Evolutionary conservation across 2,329 filamentous ascomycete genomes (phyloP).

Genomic region (Scedosporium dehoogii): DNA sequence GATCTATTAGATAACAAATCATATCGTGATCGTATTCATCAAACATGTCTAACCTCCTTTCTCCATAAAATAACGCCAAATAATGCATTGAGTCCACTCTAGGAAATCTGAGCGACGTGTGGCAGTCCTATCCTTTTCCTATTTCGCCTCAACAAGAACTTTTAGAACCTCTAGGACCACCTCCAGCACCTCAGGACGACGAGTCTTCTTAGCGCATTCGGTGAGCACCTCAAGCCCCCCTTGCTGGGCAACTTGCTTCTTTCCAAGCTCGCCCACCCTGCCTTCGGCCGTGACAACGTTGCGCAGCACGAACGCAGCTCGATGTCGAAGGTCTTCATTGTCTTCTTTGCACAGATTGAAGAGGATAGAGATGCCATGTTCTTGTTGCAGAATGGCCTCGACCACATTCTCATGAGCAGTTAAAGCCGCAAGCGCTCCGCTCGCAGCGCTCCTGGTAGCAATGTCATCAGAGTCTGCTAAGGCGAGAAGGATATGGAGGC

Average conservation of each 20-base stretch:
- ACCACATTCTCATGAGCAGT: slow-evolving; percentile 70
- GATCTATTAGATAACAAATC: background rate
- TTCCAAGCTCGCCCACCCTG: slow-evolving; percentile 51
- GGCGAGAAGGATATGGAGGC: slow-evolving; percentile 76
- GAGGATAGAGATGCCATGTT: slow-evolving; percentile 67
- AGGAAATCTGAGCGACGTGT: background rate
- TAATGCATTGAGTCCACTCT: background rate
- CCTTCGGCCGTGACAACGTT: slow-evolving; percentile 63
- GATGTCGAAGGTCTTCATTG: slow-evolving; percentile 54
- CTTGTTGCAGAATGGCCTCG: slow-evolving; percentile 56
- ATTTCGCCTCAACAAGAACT: slow-evolving; percentile 34
- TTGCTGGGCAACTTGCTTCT: slow-evolving; percentile 49
- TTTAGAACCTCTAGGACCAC: slow-evolving; percentile 66
- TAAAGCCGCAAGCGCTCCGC: slow-evolving; percentile 78
- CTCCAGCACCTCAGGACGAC: slow-evolving; percentile 59
- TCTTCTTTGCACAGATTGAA: slow-evolving; percentile 70
- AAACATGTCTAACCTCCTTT: background rate
- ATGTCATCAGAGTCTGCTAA: slow-evolving; percentile 78
- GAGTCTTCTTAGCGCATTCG: slow-evolving; percentile 57
- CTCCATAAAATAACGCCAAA: background rate
- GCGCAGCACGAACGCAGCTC: slow-evolving; percentile 65
- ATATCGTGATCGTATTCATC: background rate
- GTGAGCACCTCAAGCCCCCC: slow-evolving; percentile 61
- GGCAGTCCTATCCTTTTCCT: background rate
- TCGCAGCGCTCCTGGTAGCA: slow-evolving; percentile 71